These are phyloP conservation scores for Atalantia buxifolia DNA, from an alignment of 345 rosid genomes.

Conservation along the genomic window DNA sequence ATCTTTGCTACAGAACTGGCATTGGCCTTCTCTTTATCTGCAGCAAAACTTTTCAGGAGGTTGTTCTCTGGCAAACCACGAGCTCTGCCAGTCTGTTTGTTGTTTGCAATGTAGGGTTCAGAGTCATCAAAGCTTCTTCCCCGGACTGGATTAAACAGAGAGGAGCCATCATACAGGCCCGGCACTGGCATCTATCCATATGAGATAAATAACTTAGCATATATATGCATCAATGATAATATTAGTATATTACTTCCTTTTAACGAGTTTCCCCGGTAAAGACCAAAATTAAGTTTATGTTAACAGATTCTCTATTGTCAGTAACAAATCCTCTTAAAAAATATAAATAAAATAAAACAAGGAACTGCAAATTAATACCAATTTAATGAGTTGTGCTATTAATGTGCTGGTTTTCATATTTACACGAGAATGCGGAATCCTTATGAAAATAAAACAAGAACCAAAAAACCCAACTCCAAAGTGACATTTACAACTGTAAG, in stretches of 20 bases:
- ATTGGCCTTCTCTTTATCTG: conserved; percentile 75
- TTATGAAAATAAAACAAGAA: background rate
- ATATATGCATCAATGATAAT: background rate
- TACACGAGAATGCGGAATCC: background rate
- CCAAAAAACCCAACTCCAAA: background rate
- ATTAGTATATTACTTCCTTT: background rate
- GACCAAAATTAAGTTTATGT: background rate
- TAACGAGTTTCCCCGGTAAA: background rate
- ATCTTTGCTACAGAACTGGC: conserved; percentile 91
- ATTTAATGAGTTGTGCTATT: background rate
- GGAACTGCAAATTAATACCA: background rate
- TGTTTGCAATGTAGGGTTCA: conserved; percentile 53
- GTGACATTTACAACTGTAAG: background rate
- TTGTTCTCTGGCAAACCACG: conserved; percentile 61
- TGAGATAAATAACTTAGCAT: conserved; percentile 6
- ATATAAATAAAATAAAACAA: background rate
- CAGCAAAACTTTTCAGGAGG: conserved; percentile 67
- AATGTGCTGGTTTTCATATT: background rate
- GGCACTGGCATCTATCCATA: conserved; percentile 60
- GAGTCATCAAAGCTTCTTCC: conserved; percentile 84
- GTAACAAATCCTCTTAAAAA: background rate
- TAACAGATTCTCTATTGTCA: background rate
- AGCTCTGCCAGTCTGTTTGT: conserved; percentile 65
- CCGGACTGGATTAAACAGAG: conserved; percentile 60
- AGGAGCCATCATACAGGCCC: conserved; percentile 55